Conservation (phyloP, 139 green algal genomes). For the Dunaliella primolecta region DNA sequence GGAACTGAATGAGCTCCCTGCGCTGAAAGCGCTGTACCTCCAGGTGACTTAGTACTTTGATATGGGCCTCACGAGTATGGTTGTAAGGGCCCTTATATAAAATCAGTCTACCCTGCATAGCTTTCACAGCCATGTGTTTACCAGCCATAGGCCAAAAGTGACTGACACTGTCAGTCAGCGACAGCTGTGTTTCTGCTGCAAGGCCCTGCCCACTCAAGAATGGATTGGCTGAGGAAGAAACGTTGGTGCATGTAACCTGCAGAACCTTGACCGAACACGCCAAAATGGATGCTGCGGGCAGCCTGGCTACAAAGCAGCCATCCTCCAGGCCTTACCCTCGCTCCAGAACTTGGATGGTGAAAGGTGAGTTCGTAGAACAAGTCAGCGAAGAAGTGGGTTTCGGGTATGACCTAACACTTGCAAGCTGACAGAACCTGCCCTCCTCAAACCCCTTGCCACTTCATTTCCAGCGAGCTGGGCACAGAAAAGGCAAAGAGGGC, state of each 20-base stretch:
- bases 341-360: slow-evolving; percentile 35
- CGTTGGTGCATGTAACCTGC: neutral
- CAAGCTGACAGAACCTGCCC: too few relatives aligned
- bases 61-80: neutral
- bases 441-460: too few relatives aligned
- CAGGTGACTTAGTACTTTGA: neutral
- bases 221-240: neutral
- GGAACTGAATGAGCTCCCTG: slow-evolving; percentile 19
- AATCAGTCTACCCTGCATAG: neutral
- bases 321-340: slow-evolving; percentile 22
- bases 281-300: slow-evolving; percentile 19
- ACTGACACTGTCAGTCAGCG: neutral
- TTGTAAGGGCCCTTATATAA: too few relatives aligned
- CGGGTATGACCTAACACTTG: too few relatives aligned
- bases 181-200: neutral
- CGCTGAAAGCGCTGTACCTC: slow-evolving; percentile 15
- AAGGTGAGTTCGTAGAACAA: slow-evolving; percentile 24
- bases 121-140: neutral
- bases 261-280: slow-evolving; percentile 14
- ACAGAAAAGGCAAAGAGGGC: too few relatives aligned
- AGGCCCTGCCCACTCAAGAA: neutral
- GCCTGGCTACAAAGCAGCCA: slow-evolving; percentile 25
- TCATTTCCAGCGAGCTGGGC: too few relatives aligned
- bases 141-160: neutral
- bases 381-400: too few relatives aligned